phyloP scores from a whole-genome alignment of 768 basidiomycete genomes.

The Dendrothele bispora region DNA sequence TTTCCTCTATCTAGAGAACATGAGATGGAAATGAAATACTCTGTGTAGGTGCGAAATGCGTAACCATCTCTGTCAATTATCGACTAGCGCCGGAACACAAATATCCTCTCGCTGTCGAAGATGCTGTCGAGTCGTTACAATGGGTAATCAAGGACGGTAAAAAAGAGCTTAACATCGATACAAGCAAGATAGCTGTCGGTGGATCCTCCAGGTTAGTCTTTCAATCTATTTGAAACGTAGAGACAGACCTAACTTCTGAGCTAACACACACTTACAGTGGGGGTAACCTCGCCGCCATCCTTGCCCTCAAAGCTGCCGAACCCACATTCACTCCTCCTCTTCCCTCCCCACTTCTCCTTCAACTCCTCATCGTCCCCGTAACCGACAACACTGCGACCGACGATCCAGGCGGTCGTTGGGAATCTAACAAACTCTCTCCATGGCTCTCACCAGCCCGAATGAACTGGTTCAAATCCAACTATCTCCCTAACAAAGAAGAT shows the following conservation, averaged over 20 bases:
- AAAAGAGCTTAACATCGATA: conserved; percentile 46
- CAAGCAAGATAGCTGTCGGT: conserved; percentile 61
- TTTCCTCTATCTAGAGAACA: background rate
- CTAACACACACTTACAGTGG: conserved; percentile 41
- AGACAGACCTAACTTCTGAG: background rate
- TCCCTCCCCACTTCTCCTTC: conserved; percentile 46
- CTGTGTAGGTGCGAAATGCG: conserved; percentile 52
- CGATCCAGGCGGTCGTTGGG: conserved; percentile 45
- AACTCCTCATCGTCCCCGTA: conserved; percentile 71
- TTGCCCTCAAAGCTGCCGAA: conserved; percentile 61
- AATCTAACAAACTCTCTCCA: conserved; percentile 53
- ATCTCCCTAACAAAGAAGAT: conserved; percentile 62
- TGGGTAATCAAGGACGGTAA: conserved; percentile 58
- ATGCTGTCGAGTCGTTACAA: conserved; percentile 63
- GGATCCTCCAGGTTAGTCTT: conserved; percentile 71
- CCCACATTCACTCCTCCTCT: conserved; percentile 40
- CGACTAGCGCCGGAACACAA: conserved; percentile 70
- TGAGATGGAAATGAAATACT: background rate
- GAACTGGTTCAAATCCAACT: conserved; percentile 73
- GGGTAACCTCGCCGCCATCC: conserved; percentile 66
- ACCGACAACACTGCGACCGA: conserved; percentile 65
- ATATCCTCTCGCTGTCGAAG: conserved; percentile 72
- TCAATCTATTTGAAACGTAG: background rate
- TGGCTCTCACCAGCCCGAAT: conserved; percentile 64
- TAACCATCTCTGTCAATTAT: conserved; percentile 69